Evolutionary conservation across 495 filamentous ascomycete genomes (phyloP), one percentile per base, ranked within the genome.

Genomic region (Daldinia childiae): DNA sequence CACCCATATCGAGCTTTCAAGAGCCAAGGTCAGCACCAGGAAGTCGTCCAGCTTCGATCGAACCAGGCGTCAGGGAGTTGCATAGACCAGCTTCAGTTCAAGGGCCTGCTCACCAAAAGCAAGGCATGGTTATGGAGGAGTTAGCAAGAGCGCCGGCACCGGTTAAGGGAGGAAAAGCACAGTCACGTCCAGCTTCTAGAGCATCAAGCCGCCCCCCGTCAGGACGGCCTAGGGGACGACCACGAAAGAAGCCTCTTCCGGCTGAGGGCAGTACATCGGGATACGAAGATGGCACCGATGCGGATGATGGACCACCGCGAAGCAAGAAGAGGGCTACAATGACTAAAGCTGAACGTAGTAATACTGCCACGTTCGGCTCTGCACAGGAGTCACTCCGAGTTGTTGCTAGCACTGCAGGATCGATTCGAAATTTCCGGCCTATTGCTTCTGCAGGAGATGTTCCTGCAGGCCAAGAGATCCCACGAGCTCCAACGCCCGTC

Each of bases 381-480:
- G 89, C 88, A 52, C 86, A 89, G 19, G 91, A 93, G 39, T 96
- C 93, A 6, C 82, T 97, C n/a, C 86, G 94, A 60, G 93, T 97
- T 11, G 89, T 91, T 69, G 94, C 94, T 19, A 95, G 92, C 77
- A 95, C 93, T 15, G 88, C 93, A 32, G 92, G 92, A 17, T 96
- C 94, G 7, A 85, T 97, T 63, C 92, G 93, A n/a, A 89, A 90
- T 48, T 91, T 96, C 79, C 87, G 92, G 61, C 94, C 93, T 7
- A 87, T 92, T 32, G 86, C 90, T 7, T 78, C 87, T 19, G 87
- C 87, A 32, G 87, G 87, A 41, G 83, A 84, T 6, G 74, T 72
- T 0, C 77, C 83, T 41, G 43, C 39, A 63, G 82, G 69, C n/a
- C 92, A 95, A 73, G 92, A 93, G 67, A 84, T 90, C 26, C 89